These are phyloP conservation scores for Mycena albidolilacea DNA, from an alignment of 768 basidiomycete genomes.

Conservation along the genomic window DNA sequence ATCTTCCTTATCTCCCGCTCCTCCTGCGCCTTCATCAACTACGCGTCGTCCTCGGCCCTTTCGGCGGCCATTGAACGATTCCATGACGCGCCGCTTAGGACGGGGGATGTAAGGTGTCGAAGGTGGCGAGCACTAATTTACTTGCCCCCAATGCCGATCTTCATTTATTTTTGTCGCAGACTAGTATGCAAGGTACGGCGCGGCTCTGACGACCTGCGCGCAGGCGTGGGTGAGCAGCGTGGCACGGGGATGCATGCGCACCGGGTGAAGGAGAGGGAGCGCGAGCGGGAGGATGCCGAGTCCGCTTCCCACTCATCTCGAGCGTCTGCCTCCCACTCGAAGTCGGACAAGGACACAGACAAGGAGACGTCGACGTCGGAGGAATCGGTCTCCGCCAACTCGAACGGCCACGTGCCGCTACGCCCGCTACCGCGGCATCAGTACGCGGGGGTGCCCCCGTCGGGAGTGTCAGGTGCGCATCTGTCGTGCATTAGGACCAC, in stretches of 20 bases:
- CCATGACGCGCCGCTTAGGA: constrained; percentile 78
- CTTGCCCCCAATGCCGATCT: not conserved
- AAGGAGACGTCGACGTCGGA: constrained; percentile 46
- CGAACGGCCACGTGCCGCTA: not conserved
- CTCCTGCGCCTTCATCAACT: constrained; percentile 95
- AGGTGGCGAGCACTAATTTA: constrained; percentile 73
- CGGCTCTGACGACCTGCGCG: constrained; percentile 50
- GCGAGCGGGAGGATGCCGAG: not conserved
- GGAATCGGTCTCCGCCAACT: constrained; percentile 52
- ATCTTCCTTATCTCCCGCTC: constrained; percentile 94
- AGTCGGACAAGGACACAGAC: constrained; percentile 9
- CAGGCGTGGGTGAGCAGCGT: constrained; percentile 91
- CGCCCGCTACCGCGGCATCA: too few relatives aligned
- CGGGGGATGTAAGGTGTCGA: constrained; percentile 74
- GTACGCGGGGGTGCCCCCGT: too few relatives aligned
- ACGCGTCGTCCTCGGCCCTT: constrained; percentile 72
- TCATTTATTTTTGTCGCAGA: constrained; percentile 41
- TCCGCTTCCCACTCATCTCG: too few relatives aligned
- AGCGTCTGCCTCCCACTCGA: not conserved
- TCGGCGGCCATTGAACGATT: constrained; percentile 78
- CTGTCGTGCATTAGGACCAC: too few relatives aligned
- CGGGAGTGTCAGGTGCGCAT: too few relatives aligned
- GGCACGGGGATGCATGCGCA: constrained; percentile 85
- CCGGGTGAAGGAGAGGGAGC: constrained; percentile 68
- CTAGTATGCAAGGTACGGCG: constrained; percentile 89